Conservation (phyloP, 306 rosid genomes). For the Fagus crenata region DNA sequence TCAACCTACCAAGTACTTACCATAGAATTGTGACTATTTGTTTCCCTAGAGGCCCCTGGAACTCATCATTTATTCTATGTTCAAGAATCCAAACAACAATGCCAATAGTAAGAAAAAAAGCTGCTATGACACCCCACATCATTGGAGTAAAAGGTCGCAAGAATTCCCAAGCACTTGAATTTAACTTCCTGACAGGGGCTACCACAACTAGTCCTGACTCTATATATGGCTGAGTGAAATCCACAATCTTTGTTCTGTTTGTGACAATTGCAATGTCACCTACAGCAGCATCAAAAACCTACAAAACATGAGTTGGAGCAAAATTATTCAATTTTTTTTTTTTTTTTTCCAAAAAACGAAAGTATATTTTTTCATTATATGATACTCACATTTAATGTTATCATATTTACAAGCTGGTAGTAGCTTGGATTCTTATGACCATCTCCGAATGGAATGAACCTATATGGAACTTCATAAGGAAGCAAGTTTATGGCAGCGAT, state of each 20-base stretch:
- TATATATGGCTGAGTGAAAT: slow-evolving; percentile 50
- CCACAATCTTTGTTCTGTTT: slow-evolving; percentile 46
- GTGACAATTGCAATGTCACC: slow-evolving; percentile 55
- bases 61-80: slow-evolving; percentile 47
- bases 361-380: neutral
- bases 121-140: slow-evolving; percentile 46
- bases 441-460: slow-evolving; percentile 50
- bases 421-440: slow-evolving; percentile 53
- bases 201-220: slow-evolving; percentile 58
- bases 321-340: neutral
- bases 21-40: slow-evolving; percentile 48
- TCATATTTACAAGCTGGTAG: slow-evolving; percentile 33
- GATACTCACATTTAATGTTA: slow-evolving; percentile 42
- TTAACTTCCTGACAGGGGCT: slow-evolving; percentile 31
- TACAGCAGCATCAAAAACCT: slow-evolving; percentile 58
- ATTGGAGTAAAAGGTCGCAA: slow-evolving; percentile 43
- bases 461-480: slow-evolving; percentile 47
- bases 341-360: neutral
- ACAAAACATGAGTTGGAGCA: slow-evolving; percentile 16
- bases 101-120: slow-evolving; percentile 44
- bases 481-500: slow-evolving; percentile 46
- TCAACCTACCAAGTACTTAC: slow-evolving; percentile 18
- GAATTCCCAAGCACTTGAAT: slow-evolving; percentile 48
- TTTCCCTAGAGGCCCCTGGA: slow-evolving; percentile 45
- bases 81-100: slow-evolving; percentile 51